Evolutionary conservation across 495 filamentous ascomycete genomes (phyloP), one percentile per base, ranked within the genome.

Genomic region (Geoglossum glabrum): DNA sequence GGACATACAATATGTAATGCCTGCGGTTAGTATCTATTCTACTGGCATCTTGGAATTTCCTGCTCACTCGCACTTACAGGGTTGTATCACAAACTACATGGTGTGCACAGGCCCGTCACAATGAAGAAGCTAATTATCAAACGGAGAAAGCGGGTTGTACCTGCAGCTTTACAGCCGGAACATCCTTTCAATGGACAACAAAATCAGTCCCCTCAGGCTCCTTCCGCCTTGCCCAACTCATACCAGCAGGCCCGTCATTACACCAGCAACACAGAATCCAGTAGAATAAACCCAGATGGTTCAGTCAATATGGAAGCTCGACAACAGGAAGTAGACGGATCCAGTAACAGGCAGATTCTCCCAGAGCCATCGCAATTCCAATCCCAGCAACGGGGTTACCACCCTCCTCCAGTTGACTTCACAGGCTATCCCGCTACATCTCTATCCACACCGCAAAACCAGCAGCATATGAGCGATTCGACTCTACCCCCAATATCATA

Each of bases 121-220:
- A 97, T 98, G 93, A 98, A 98, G 70, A 97, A 95, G 70, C 83
- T 85, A 0, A 81, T 92, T 55, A 98, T 98, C 68, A 97, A 97
- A 70, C 80, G 92, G 45, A 82, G 92, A 59, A 98, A 97, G 72
- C 84, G 92, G 21, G 89, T 98, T 17, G 87, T 98, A 45, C 90
- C 92, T 21, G 88, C 86, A 19, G 69, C 36, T 27, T 31, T 58
- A 6, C 56, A 47, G 28, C 27, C 38, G 13, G 30, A 49, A 21
- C 40, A 56, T 17, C 17, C 49, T 56, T 38, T 33, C 5, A 40
- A 56, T 17, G 54, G 40, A 7, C 26, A 56, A 17, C 33, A 56
- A 27, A 56, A 31, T n/a, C 40, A 26, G 28, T 26, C 54, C 1
- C 31, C 54, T 27, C 33, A 56, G 31, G 19, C 21, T 28, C 10